A percentile compares a stretch with the other conserved stretches of the same genome.
Evolutionary conservation across 371 early-diverging fungal species (phyloP).

Genomic region (Circinella minor): DNA sequence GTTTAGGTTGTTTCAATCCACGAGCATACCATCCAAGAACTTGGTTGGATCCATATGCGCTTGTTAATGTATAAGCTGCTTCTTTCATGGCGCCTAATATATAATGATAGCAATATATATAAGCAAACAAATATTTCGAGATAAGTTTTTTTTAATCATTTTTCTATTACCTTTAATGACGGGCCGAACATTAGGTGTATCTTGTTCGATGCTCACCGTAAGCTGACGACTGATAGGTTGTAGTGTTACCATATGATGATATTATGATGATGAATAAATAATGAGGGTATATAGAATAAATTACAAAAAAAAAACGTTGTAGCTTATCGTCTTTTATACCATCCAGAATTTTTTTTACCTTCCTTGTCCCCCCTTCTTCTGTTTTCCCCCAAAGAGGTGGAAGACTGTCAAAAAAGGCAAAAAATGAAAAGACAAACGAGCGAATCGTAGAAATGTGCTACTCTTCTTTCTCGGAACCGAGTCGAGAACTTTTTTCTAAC

Average conservation of each 20-base stretch:
- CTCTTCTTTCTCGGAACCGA: not conserved
- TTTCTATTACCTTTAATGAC: slow-evolving; percentile 38
- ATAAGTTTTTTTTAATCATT: not conserved
- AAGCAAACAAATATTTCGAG: not conserved
- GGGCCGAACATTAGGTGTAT: slow-evolving; percentile 41
- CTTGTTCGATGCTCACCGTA: slow-evolving; percentile 35
- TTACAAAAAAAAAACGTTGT: not conserved
- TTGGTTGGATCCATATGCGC: slow-evolving; percentile 32
- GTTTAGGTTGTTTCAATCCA: slow-evolving; percentile 19
- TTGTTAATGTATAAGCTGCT: slow-evolving; percentile 43
- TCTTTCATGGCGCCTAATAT: slow-evolving; percentile 42
- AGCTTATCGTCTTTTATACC: not conserved
- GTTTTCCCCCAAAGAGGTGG: not conserved
- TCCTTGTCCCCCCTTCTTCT: not conserved
- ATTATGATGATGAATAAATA: not conserved
- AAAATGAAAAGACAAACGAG: not conserved
- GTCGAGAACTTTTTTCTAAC: not conserved
- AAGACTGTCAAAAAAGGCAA: not conserved
- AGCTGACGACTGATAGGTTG: slow-evolving; percentile 32
- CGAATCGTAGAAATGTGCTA: slow-evolving; percentile 11
- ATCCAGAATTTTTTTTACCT: not conserved
- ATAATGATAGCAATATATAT: too few relatives aligned
- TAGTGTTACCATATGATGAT: not conserved
- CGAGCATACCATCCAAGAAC: slow-evolving; percentile 26
- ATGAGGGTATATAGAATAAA: not conserved